Evolutionary conservation across 2,329 filamentous ascomycete genomes (phyloP), one percentile per base, ranked within the genome.

Genomic region (Penicillium aurantiogriseum): DNA sequence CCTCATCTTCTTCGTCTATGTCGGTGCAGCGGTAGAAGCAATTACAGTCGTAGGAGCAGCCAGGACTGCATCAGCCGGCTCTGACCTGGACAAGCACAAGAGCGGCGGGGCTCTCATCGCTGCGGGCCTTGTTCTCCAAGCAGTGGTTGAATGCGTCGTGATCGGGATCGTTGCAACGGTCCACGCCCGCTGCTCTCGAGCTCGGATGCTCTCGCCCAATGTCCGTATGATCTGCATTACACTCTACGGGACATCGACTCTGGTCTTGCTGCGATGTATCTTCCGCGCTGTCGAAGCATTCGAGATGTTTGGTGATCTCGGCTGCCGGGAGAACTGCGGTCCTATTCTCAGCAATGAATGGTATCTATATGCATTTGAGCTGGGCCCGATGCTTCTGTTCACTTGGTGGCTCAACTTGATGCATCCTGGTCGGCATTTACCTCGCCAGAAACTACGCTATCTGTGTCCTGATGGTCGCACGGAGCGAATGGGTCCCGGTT

Each of bases 311-410:
- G 47, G 45, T 8, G 57, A 65, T 2, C 39, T 66, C 23, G 58
- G 56, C 17, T 72, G 68, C 36, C 49, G 51, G 25, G 53, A 61
- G 36, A 55, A 63, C 35, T 75, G 71, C 54, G 63, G 63, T 6
- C 38, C 65, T 2, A 60, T 73, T 11, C 60, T 69, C 10, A 66
- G 58, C 17, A 60, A 75, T 25, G 73, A 76, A 44, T 76, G 73
- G 73, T 76, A 69, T 31, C 56, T 76, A 8, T 76, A 71, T 55
- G 68, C 61, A 13, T 74, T 76, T 51, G 74, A 76, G 52, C 69
- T 69, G 2, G 71, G 70, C 0, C 70, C 69, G 0, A 74, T 76
- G 67, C 59, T 73, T 15, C 49, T 76, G 1, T 75, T 69, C 27
- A 72, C 70, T 1, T 69, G 64, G 25, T 75, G 70, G 71, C 59